Evolutionary conservation across 441 rosid genomes (phyloP), one percentile per base, ranked within the genome.

Genomic region (Populus hybrid): DNA sequence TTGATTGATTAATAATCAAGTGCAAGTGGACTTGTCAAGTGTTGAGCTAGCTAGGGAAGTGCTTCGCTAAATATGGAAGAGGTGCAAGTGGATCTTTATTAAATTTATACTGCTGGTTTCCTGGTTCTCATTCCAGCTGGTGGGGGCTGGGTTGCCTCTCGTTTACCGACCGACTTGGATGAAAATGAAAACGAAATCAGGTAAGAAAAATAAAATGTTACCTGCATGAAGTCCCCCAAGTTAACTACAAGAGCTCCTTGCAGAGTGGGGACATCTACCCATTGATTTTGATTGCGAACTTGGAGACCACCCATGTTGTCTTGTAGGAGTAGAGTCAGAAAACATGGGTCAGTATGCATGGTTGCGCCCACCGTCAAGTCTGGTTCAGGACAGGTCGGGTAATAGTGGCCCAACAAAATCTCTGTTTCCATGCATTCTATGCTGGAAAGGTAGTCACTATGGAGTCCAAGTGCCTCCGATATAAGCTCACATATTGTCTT

Each of bases 361-460:
- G 85, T 81, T 9, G 91, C 46, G 12, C 91, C 92, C 4, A 88
- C 28, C 0, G 91, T 86, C 79, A 83, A 63, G 42, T 86, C 84
- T 18, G 91, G 91, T 83, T 90, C 82, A 0, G 92, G 92, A 74
- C 94, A 89, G 32, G 77, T 34, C 2, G 92, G 94, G 78, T 86
- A 89, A 68, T 85, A 90, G 70, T 88, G 90, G 78, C 90, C 80
- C 70, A 78, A 36, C 61, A 90, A 18, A 7, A 84, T 72, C 74
- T 83, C 84, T 0, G 88, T 82, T 80, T 87, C 88, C 94, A 86
- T 85, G 87, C 89, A 87, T 67, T 80, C 89, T 69, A 78, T 70
- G 68, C 75, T 75, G 46, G 87, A 92, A 59, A 88, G 61, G 57
- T 50, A 50, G 57, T 50, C 57, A 14, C 57, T 50, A 0, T 5